Conservation (phyloP, 495 filamentous ascomycete genomes). For the Hamigera avellanea region DNA sequence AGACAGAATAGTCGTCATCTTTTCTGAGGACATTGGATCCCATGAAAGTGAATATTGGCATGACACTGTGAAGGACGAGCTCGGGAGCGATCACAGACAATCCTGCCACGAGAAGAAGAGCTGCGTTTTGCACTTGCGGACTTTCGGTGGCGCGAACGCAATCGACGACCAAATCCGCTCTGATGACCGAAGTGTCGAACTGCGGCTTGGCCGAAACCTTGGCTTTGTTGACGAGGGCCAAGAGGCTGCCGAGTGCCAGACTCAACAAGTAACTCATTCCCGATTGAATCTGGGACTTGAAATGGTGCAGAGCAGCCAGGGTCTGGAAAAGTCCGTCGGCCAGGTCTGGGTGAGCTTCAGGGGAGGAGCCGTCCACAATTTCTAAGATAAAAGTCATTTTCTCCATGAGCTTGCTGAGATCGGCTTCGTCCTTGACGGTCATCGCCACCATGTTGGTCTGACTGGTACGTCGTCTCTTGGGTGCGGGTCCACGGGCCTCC, state of each 20-base stretch:
- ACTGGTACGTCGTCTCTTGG: conserved; percentile 68
- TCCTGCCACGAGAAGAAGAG: conserved; percentile 75
- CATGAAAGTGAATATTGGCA: conserved; percentile 99
- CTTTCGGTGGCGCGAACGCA: conserved; percentile 81
- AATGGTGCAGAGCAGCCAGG: conserved; percentile 73
- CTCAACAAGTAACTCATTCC: conserved; percentile 81
- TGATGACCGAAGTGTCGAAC: conserved; percentile 63
- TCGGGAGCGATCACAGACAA: conserved; percentile 78
- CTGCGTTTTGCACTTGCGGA: conserved; percentile 83
- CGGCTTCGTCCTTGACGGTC: conserved; percentile 34
- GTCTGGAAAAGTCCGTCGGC: conserved; percentile 67
- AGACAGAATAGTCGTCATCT: conserved; percentile 89
- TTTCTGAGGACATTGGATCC: conserved; percentile 75
- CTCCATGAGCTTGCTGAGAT: conserved; percentile 50
- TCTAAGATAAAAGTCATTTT: conserved; percentile 82
- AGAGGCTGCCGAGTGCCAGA: conserved; percentile 61
- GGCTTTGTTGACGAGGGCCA: conserved; percentile 65
- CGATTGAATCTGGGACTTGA: conserved; percentile 56
- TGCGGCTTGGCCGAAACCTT: conserved; percentile 46
- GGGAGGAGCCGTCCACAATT: conserved; percentile 65
- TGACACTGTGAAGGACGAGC: conserved; percentile 84
- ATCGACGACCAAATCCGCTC: conserved; percentile 79
- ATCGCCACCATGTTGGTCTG: conserved; percentile 42
- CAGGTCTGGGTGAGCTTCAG: conserved; percentile 59
- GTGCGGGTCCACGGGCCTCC: conserved; percentile 49